phyloP scores from a whole-genome alignment of 495 filamentous ascomycete genomes.

The Astrothelium subdiscretum region DNA sequence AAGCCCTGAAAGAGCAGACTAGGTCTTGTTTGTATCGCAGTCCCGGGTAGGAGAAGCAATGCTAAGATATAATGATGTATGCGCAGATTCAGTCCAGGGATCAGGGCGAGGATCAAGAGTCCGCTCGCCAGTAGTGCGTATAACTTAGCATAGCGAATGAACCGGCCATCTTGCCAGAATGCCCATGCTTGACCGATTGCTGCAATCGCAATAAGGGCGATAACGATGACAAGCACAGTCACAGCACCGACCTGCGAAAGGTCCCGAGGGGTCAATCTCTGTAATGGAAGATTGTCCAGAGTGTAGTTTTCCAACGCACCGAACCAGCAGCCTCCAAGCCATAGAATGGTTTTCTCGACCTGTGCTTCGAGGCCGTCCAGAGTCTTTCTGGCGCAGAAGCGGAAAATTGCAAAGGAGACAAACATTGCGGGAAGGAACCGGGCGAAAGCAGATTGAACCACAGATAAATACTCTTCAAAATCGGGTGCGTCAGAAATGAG shows the following conservation, averaged over 20 bases:
- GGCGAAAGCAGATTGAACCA: slow-evolving; percentile 41
- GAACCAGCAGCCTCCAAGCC: slow-evolving; percentile 64
- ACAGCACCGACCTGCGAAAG: slow-evolving; percentile 68
- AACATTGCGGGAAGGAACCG: slow-evolving; percentile 70
- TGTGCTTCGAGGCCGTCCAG: slow-evolving; percentile 51
- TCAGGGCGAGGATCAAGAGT: not conserved
- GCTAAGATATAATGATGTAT: slow-evolving; percentile 3
- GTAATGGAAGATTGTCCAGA: slow-evolving; percentile 71
- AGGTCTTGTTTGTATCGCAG: slow-evolving; percentile 68
- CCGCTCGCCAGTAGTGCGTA: not conserved
- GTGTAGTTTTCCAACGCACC: slow-evolving; percentile 76
- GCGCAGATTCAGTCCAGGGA: not conserved
- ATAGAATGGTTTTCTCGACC: slow-evolving; percentile 61
- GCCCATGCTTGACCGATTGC: slow-evolving; percentile 59
- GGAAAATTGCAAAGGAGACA: slow-evolving; percentile 61
- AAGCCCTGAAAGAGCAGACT: slow-evolving; percentile 75
- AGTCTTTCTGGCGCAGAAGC: slow-evolving; percentile 46
- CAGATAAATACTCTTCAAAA: slow-evolving; percentile 35
- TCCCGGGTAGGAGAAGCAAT: slow-evolving; percentile 35
- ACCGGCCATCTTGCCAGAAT: slow-evolving; percentile 59
- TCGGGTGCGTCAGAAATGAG: slow-evolving; percentile 66
- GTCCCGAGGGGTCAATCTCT: slow-evolving; percentile 65
- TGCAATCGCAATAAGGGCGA: slow-evolving; percentile 48
- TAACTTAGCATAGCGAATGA: slow-evolving; percentile 53
- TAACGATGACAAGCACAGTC: slow-evolving; percentile 54